Evolutionary conservation across 2,329 filamentous ascomycete genomes (phyloP).

Genomic region (Nannizziopsis barbatae): DNA sequence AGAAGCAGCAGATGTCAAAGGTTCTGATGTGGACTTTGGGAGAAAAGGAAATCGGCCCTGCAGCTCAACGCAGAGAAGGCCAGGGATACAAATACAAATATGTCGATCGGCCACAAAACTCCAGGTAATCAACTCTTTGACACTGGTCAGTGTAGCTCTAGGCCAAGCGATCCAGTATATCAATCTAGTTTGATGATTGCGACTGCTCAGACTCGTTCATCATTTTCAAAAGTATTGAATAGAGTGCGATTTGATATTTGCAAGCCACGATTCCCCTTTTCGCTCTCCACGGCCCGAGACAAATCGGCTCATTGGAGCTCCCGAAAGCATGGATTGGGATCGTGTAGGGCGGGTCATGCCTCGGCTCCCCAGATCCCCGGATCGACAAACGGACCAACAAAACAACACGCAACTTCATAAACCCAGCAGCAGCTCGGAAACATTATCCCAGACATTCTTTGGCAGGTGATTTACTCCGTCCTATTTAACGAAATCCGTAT

Average conservation of each 20-base stretch:
- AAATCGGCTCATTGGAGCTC: not conserved
- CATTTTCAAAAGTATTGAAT: not conserved
- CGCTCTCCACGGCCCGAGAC: too few species aligned
- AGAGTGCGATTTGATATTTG: not conserved
- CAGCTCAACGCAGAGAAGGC: constrained; percentile 17
- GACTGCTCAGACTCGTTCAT: not conserved
- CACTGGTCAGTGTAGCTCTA: too few species aligned
- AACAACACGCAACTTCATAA: too few species aligned
- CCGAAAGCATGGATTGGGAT: not conserved
- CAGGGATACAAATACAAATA: constrained; percentile 34
- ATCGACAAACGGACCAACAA: too few species aligned
- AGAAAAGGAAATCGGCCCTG: constrained; percentile 30
- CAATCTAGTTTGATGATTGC: too few species aligned
- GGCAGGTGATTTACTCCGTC: too few species aligned
- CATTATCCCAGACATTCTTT: too few species aligned
- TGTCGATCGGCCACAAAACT: constrained; percentile 15
- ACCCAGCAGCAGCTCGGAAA: too few species aligned
- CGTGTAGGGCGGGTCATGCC: not conserved
- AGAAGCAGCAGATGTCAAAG: constrained; percentile 32
- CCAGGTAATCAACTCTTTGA: not conserved
- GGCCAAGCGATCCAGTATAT: too few species aligned
- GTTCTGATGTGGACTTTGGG: constrained; percentile 33
- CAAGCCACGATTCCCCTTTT: not conserved
- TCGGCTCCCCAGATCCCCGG: constrained; percentile 5
- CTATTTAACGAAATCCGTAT: too few species aligned